Evolutionary conservation across 345 rosid genomes (phyloP).

Genomic region (Gossypium bickii): DNA sequence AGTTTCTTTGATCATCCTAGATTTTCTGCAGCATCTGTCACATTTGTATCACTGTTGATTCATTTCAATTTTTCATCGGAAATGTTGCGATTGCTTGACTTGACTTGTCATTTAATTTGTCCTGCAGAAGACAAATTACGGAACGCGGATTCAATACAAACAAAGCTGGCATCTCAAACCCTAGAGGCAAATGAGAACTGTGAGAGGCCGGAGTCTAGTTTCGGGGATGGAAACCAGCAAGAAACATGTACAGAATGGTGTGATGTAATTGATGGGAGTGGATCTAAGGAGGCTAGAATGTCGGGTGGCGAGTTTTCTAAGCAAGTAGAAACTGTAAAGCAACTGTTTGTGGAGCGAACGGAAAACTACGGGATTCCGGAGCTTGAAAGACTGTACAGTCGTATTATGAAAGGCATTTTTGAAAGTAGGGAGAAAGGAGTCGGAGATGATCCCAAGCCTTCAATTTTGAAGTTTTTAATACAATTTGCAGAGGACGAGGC

Average conservation of each 20-base stretch:
- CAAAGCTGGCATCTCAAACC: conserved; percentile 36
- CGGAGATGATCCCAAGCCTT: conserved; percentile 46
- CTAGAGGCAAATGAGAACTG: conserved; percentile 32
- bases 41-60: background rate
- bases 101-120: conserved; percentile 8
- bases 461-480: conserved; percentile 82
- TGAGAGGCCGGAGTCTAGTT: conserved; percentile 34
- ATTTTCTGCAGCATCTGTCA: background rate
- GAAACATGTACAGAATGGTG: conserved; percentile 30
- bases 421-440: conserved; percentile 48
- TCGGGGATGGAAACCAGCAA: conserved; percentile 16
- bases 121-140: conserved; percentile 48
- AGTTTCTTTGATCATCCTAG: background rate
- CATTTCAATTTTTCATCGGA: background rate
- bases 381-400: conserved; percentile 80
- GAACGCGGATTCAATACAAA: conserved; percentile 38
- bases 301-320: conserved; percentile 40
- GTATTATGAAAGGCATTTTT: conserved; percentile 69
- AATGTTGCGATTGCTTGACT: background rate
- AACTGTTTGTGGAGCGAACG: conserved; percentile 46
- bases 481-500: conserved; percentile 62
- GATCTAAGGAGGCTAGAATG: conserved; percentile 31
- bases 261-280: conserved; percentile 13
- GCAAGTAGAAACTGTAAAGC: conserved; percentile 42
- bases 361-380: conserved; percentile 65